Conservation (phyloP, 106 monocot genomes). For the Apostasia shenzhenica region DNA sequence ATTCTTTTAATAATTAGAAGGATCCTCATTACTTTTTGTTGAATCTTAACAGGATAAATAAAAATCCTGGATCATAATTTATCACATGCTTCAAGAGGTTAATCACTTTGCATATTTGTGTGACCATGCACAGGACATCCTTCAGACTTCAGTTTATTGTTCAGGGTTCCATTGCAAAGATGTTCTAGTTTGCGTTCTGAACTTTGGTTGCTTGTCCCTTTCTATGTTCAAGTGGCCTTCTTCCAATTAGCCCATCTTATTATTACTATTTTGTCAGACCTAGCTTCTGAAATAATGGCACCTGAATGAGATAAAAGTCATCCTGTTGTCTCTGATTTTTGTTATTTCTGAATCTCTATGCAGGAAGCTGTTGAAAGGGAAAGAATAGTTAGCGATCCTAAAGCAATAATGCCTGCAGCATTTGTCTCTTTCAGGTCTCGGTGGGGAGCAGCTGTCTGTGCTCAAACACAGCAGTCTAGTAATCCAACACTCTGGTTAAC, state of each 20-base stretch:
- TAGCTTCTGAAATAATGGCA: neutral
- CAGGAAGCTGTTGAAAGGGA: slow-evolving; percentile 73
- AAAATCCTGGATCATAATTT: no score
- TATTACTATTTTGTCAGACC: neutral
- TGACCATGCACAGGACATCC: neutral
- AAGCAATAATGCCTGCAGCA: slow-evolving; percentile 68
- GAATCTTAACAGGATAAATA: no score
- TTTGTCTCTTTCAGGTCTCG: slow-evolving; percentile 83
- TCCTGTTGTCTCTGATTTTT: neutral
- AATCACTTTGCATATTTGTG: neutral
- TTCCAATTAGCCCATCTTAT: neutral
- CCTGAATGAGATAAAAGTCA: neutral
- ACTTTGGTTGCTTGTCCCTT: neutral
- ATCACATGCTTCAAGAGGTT: no score
- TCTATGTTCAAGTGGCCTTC: neutral
- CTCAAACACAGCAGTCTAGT: slow-evolving; percentile 90
- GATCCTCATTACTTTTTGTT: no score
- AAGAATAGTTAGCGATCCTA: slow-evolving; percentile 44
- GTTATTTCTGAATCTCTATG: neutral
- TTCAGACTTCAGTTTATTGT: no score
- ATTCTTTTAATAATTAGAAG: no score
- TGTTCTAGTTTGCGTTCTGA: neutral
- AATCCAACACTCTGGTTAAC: slow-evolving; percentile 91
- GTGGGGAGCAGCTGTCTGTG: slow-evolving; percentile 94
- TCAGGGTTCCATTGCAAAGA: neutral